Evolutionary conservation across 2,329 filamentous ascomycete genomes (phyloP).

Genomic region (Phoma sp.): DNA sequence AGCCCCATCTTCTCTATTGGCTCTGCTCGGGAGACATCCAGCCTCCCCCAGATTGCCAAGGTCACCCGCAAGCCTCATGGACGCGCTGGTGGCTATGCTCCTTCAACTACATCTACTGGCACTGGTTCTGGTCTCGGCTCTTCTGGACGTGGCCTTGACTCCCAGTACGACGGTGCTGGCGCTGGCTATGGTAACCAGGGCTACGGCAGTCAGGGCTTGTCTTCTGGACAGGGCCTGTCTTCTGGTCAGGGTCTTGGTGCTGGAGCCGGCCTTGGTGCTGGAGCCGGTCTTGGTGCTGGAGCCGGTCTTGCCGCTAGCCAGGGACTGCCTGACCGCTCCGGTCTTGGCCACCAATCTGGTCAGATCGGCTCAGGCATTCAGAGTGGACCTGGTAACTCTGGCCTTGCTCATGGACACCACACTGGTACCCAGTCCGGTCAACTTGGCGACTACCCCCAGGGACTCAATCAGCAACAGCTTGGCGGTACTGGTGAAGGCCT

Average conservation of each 20-base stretch:
- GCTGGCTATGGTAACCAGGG: not conserved
- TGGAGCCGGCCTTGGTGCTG: conserved; percentile 9
- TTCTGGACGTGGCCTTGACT: not conserved
- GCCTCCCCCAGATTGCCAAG: conserved; percentile 66
- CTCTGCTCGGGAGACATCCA: conserved; percentile 71
- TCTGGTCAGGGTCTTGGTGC: conserved; percentile 13
- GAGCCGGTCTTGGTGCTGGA: conserved; percentile 5
- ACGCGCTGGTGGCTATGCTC: conserved; percentile 45
- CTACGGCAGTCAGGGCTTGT: conserved; percentile 1
- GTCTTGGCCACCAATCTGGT: conserved; percentile 16
- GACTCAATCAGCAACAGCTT: conserved; percentile 18
- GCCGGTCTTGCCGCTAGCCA: conserved; percentile 9
- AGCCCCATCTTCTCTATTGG: conserved; percentile 92
- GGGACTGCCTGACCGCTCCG: conserved; percentile 12
- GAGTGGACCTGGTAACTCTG: conserved; percentile 4
- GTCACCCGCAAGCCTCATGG: conserved; percentile 67
- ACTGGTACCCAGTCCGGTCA: conserved; percentile 19
- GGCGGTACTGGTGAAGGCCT: conserved; percentile 12
- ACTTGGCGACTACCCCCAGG: conserved; percentile 12
- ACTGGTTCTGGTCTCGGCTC: conserved; percentile 23
- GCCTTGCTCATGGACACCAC: conserved; percentile 4
- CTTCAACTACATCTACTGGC: conserved; percentile 25
- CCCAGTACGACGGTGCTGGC: conserved; percentile 22
- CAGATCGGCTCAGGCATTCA: conserved; percentile 12
- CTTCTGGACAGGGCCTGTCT: not conserved